Conservation (phyloP, 495 filamentous ascomycete genomes). For the Glutinoglossum americanum region DNA sequence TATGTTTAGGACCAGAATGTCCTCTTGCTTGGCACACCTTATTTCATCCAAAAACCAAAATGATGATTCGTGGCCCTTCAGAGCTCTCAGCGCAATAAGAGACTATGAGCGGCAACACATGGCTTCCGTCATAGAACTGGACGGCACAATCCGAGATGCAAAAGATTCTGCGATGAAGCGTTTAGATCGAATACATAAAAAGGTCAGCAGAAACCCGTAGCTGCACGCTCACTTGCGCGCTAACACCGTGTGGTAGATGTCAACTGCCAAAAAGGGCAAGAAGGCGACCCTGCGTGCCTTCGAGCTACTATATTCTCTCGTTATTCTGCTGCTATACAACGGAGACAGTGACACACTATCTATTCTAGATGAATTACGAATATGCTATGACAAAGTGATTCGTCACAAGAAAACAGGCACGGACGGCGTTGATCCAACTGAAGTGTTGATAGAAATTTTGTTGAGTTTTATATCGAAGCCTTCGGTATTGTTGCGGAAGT, state of each 20-base stretch:
- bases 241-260: conserved; percentile 16
- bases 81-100: conserved; percentile 23
- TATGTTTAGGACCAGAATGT: conserved; percentile 44
- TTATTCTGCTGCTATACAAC: conserved; percentile 73
- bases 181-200: conserved; percentile 45
- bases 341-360: conserved; percentile 63
- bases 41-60: conserved; percentile 18
- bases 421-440: conserved; percentile 36
- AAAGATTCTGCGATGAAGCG: conserved; percentile 40
- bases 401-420: conserved; percentile 27
- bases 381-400: conserved; percentile 43
- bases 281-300: conserved; percentile 34
- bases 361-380: conserved; percentile 51
- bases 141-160: conserved; percentile 34
- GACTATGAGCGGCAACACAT: conserved; percentile 20
- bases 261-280: conserved; percentile 13
- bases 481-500: conserved; percentile 63
- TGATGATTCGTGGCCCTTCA: conserved; percentile 20
- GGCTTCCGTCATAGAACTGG: conserved; percentile 35
- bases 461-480: conserved; percentile 72
- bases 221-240: background rate
- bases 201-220: conserved; percentile 14
- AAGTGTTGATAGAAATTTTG: conserved; percentile 68
- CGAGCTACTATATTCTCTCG: conserved; percentile 64
- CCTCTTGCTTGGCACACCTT: conserved; percentile 45